Evolutionary conservation across 306 rosid genomes (phyloP), one percentile per base, ranked within the genome.

Genomic region (Hippophae tibetana): DNA sequence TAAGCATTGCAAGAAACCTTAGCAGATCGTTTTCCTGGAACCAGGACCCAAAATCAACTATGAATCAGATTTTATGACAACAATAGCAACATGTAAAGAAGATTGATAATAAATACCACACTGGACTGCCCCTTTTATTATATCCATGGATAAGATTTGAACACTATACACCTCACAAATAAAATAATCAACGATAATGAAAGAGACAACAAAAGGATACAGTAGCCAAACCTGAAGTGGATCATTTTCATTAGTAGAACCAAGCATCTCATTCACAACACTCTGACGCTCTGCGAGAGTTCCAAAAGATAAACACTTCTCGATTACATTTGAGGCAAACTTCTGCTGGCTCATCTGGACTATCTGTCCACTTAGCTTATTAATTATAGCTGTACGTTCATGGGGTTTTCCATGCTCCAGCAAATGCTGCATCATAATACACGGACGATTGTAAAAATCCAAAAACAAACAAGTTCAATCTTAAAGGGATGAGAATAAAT

Each of bases 311-410:
- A 90, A 76, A 62, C 96, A 90, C 54, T 90, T 87, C 64, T 87
- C 98, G 10, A 85, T 79, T 46, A 92, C 98, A 83, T 92, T 92
- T 10, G 98, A 92, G 31, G 98, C 98, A 64, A 87, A 92, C 76
- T 92, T 92, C 81, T 92, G 98, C 82, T 92, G 96, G 73, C 98
- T 92, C 98, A 92, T 92, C 75, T 85, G 92, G 76, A 90, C 96
- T 58, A 90, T 83, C 61, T 71, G 86, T 57, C 95, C 98, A 0
- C 93, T 82, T 66, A 92, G 70, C 66, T 90, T 85, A 68, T 77
- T 83, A 26, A 90, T 90, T 47, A 90, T 90, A 66, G 89, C 63
- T 0, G 95, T 78, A 12, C 96, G 95, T 62, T 90, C 98, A 5
- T 81, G 81, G 55, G 83, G 89, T 63, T 85, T 83, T 68, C 98